phyloP scores from a whole-genome alignment of 73 alveolate genomes.

The Strombidium stylifer region DNA sequence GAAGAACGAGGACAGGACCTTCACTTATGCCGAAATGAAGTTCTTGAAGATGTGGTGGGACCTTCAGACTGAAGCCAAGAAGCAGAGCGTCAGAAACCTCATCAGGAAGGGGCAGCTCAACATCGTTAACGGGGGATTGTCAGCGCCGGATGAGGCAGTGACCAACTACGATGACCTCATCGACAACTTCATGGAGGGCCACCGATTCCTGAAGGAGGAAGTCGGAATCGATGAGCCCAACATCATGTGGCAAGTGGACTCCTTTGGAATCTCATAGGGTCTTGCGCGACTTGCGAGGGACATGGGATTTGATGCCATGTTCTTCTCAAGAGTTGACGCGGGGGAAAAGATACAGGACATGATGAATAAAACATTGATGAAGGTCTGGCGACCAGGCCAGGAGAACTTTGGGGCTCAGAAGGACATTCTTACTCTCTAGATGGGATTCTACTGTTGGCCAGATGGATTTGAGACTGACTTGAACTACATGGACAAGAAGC shows the following conservation, averaged over 20 bases:
- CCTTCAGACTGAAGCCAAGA: slow-evolving; percentile 60
- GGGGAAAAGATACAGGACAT: slow-evolving; percentile 69
- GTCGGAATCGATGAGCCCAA: slow-evolving; percentile 84
- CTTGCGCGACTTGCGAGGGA: slow-evolving; percentile 83
- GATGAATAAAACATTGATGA: slow-evolving; percentile 65
- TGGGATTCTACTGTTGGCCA: slow-evolving; percentile 36
- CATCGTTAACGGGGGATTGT: slow-evolving; percentile 90
- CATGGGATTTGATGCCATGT: slow-evolving; percentile 93
- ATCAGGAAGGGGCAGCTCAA: slow-evolving; percentile 79
- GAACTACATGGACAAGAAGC: slow-evolving; percentile 15
- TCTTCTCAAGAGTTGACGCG: slow-evolving; percentile 90
- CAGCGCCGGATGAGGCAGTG: slow-evolving; percentile 91
- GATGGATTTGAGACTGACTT: slow-evolving; percentile 23
- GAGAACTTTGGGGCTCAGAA: slow-evolving; percentile 27
- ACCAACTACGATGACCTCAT: slow-evolving; percentile 89
- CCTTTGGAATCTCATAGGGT: slow-evolving; percentile 91
- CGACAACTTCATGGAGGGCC: slow-evolving; percentile 90
- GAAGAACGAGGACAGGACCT: slow-evolving; percentile 59
- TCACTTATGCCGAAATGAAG: slow-evolving; percentile 83
- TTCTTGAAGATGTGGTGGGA: slow-evolving; percentile 89
- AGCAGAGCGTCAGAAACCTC: slow-evolving; percentile 62
- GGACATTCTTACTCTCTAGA: slow-evolving; percentile 45
- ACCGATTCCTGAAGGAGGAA: slow-evolving; percentile 76
- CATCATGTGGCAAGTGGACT: slow-evolving; percentile 95
- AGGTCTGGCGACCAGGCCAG: slow-evolving; percentile 75